A percentile compares a stretch with the other conserved stretches of the same genome.
Evolutionary conservation across 1,284 basidiomycete genomes (phyloP).

Genomic region (Boletus holoroseus): DNA sequence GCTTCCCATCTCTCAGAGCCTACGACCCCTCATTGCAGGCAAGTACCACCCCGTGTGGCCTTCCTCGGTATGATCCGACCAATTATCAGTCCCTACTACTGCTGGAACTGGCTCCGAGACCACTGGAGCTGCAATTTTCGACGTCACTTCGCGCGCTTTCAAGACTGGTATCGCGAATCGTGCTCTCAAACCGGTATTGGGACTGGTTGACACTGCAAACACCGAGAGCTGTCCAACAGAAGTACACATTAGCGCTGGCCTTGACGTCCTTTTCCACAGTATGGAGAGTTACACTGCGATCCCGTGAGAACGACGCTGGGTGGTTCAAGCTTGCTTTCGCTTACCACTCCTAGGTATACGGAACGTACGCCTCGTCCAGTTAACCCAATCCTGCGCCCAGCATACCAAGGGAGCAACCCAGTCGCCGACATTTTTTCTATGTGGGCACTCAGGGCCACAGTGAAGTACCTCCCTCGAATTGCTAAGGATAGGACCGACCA

Average conservation of each 20-base stretch:
- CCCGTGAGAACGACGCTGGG: slow-evolving; percentile 46
- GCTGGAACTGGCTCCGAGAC: slow-evolving; percentile 98
- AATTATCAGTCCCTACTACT: slow-evolving; percentile 74
- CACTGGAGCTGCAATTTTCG: slow-evolving; percentile 95
- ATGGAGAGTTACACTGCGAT: slow-evolving; percentile 92
- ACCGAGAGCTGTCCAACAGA: slow-evolving; percentile 80
- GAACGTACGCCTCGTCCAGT: slow-evolving; percentile 84
- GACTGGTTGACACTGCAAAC: slow-evolving; percentile 76
- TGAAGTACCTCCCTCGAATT: slow-evolving; percentile 86
- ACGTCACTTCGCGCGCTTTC: slow-evolving; percentile 84
- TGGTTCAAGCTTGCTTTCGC: neutral
- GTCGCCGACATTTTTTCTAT: slow-evolving; percentile 94
- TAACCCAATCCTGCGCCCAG: slow-evolving; percentile 87
- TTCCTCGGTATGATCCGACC: slow-evolving; percentile 1
- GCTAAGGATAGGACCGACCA: slow-evolving; percentile 74
- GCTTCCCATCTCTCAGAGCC: slow-evolving; percentile 68
- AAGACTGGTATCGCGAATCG: slow-evolving; percentile 96
- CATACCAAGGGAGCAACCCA: slow-evolving; percentile 95
- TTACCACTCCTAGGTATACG: slow-evolving; percentile 55
- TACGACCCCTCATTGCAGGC: slow-evolving; percentile 85
- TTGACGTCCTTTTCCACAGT: slow-evolving; percentile 94
- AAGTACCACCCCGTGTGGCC: slow-evolving; percentile 14
- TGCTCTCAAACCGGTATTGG: slow-evolving; percentile 84
- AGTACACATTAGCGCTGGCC: slow-evolving; percentile 86
- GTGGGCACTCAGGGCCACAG: slow-evolving; percentile 90